Evolutionary conservation across 2,329 filamentous ascomycete species (phyloP), one percentile per base, ranked within the genome.

Genomic region (Penicillium sp.): DNA sequence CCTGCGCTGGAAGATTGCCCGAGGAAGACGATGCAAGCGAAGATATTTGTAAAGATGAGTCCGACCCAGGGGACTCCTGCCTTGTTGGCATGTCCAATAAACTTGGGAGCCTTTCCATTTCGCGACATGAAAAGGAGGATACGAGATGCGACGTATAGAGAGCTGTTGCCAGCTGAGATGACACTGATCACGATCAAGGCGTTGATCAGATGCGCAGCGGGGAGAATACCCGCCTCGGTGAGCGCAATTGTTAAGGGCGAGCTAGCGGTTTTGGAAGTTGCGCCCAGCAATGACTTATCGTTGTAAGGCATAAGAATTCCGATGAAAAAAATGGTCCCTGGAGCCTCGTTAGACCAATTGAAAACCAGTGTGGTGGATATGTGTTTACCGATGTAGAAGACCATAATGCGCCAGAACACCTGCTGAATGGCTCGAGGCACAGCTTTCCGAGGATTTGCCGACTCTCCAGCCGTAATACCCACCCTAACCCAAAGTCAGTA

Each of bases 111-210:
- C 68, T 88, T 89, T 42, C 82, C 78, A 40, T 84, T 83, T 61
- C 89, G 85, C 0, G 87, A 87, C 83, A 92, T 88, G 73, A 84
- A 90, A 0, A 91, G 73, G 1, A 92, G 72, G 0, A 88, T 91
- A 20, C 89, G 82, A 3, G 86, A 88, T 40, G 84, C 84, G 58
- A 92, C 89, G 68, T 91, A 92, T 55, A 92, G 87, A 8, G 85
- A 88, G 46, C 82, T 85, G 71, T 92, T 92, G 60, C 87, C 81
- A 16, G 87, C 86, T 0, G 81, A 85, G 33, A 90, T 75, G 49
- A 88, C 88, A 11, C 88, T 89, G 8, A 89, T 75, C 45, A 92
- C 79, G 62, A 90, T 89, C 63, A 90, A 86, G 35, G 84, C 86
- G 58, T 92, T 92, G 74, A 92, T 87, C 1, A 92, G 79, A 64